Conservation (phyloP, 1,284 basidiomycete genomes). For the Mrakiaceae sp. region DNA sequence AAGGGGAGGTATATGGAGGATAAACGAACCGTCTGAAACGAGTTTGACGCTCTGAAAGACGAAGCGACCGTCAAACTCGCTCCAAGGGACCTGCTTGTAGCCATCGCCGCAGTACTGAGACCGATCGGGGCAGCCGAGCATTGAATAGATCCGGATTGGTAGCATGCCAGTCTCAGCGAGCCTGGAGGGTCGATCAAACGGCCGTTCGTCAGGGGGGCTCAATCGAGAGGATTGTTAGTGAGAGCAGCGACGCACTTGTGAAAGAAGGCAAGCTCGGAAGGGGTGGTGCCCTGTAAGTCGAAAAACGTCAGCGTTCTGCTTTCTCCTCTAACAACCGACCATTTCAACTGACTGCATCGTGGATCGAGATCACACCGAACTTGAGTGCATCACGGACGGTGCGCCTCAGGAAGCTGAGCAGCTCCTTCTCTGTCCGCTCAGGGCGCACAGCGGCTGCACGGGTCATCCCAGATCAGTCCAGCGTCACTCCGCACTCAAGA, state of each 20-base stretch:
- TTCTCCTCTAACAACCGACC: too few relatives aligned
- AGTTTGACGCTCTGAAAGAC: conserved; percentile 71
- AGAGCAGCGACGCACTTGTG: conserved; percentile 42
- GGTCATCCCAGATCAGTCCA: conserved; percentile 27
- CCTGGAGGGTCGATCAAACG: not conserved
- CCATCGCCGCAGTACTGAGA: conserved; percentile 13
- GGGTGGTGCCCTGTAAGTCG: conserved; percentile 30
- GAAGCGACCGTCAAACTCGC: conserved; percentile 44
- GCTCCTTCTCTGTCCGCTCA: conserved; percentile 47
- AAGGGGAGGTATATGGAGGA: not conserved
- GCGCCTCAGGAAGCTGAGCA: conserved; percentile 49
- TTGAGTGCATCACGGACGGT: conserved; percentile 56
- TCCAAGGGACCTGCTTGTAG: not conserved
- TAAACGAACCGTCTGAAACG: conserved; percentile 54
- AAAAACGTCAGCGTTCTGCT: too few relatives aligned
- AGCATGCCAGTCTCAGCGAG: conserved; percentile 16
- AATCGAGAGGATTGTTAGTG: too few relatives aligned
- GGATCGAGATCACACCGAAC: conserved; percentile 67
- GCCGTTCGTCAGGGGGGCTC: too few relatives aligned
- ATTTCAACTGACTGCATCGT: conserved; percentile 49
- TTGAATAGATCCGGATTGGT: conserved; percentile 20
- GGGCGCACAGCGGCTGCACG: conserved; percentile 42
- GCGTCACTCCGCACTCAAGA: conserved; percentile 22
- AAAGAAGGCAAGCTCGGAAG: conserved; percentile 52
- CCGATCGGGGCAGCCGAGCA: conserved; percentile 42